Percentiles rank a stretch among this genome's conserved stretches.
Evolutionary conservation across 345 rosid species (phyloP).

Genomic region (Eucalyptus shirleyi): DNA sequence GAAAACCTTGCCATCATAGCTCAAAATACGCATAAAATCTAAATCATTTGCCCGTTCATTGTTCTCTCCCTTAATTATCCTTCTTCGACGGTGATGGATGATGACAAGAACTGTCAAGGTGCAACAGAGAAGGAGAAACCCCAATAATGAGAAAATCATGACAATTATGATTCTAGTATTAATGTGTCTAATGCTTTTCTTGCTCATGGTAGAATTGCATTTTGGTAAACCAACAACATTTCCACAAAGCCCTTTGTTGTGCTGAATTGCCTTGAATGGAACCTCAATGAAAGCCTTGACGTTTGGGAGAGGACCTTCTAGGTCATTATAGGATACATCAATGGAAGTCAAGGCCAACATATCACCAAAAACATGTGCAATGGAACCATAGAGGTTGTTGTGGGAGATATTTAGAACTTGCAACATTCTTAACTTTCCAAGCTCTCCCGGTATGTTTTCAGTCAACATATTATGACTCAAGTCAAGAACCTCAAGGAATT

Average conservation of each 20-base stretch:
- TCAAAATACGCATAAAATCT: not conserved
- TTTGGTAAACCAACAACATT: not conserved
- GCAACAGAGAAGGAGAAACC: not conserved
- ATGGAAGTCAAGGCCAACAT: not conserved
- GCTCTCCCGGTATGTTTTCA: fast-evolving
- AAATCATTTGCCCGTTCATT: not conserved
- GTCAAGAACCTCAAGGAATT: not conserved
- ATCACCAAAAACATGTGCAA: not conserved
- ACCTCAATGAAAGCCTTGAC: not conserved
- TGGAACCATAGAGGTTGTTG: fast-evolving
- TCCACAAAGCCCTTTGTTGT: not conserved
- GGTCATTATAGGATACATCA: not conserved
- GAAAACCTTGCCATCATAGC: not conserved
- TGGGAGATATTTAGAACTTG: not conserved
- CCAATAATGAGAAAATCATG: not conserved
- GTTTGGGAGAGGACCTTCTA: not conserved
- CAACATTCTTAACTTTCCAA: fast-evolving
- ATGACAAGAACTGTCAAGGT: not conserved
- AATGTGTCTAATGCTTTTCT: not conserved
- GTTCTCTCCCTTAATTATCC: not conserved
- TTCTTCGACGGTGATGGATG: not conserved
- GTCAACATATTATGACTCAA: not conserved
- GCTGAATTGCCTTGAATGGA: not conserved
- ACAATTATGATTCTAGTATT: not conserved
- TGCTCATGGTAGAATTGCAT: not conserved